Evolutionary conservation across 345 rosid species (phyloP), one percentile per base, ranked within the genome.

Genomic region (Arabidopsis suecica): DNA sequence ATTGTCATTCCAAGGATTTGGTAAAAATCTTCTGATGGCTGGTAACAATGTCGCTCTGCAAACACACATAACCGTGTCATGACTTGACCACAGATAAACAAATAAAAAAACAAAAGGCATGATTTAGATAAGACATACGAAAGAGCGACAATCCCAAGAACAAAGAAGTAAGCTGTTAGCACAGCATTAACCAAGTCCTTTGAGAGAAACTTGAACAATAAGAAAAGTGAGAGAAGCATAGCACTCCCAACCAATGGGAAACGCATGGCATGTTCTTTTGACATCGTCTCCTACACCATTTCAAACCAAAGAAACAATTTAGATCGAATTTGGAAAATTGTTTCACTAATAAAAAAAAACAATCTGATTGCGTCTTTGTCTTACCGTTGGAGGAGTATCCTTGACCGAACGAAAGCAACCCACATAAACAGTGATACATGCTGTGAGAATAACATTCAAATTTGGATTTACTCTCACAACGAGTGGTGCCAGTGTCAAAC

Each of bases 221-320:
- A 84, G 87, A 95, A 92, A 74, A 95, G 85, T 6, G 99, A 95
- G 49, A 95, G 73, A 81, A 95, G 82, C 98, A 95, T 86, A 16
- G 99, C 98, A 83, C 99, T 95, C 74, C 99, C 99, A 63, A 95
- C 91, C 72, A 95, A 87, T 1, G 99, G 99, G 78, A 95, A 93
- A 72, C 98, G 97, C 99, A 95, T 95, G 5, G 99, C 99, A 79
- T 95, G 99, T 58, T 95, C 96, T 44, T 86, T 90, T 9, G 98
- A 95, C 99, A 95, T 90, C 1, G 97, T 90, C 83, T 95, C 98
- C 99, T 95, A 91, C 79, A 81, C 68, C 54, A 55, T 68, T 68
- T 23, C 59, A 71, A 76, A 69, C 25, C 57, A 0, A 42, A 13
- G 1, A 70, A 62, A 14, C 68, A 47, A 60, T 47, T 41, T 7